A percentile compares a stretch with the other conserved stretches of the same genome.
Conservation (phyloP, 2,329 filamentous ascomycete species). For the Colletotrichum brevisporum region DNA sequence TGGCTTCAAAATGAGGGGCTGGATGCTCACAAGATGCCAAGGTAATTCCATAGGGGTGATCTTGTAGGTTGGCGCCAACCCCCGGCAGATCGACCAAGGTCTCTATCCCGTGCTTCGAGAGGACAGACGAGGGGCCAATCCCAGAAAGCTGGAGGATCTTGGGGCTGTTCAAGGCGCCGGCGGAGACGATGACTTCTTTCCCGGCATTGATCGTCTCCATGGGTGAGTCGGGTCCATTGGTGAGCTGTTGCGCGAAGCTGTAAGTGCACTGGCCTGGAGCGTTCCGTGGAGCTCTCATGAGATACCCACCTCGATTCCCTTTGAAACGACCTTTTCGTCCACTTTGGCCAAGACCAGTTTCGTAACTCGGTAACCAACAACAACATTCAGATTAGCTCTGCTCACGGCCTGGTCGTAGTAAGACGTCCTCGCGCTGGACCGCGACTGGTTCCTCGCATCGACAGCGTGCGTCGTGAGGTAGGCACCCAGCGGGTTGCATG, state of each 20-base stretch:
- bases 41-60: constrained; percentile 21
- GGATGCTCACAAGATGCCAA: constrained; percentile 5
- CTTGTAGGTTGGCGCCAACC: constrained; percentile 34
- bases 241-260: neutral
- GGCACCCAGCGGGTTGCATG: constrained; percentile 16
- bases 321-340: constrained; percentile 34
- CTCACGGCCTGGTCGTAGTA: neutral
- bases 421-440: constrained; percentile 27
- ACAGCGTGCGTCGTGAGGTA: constrained; percentile 28
- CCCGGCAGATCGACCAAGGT: constrained; percentile 15
- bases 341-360: constrained; percentile 41
- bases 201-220: constrained; percentile 1
- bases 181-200: constrained; percentile 58
- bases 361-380: constrained; percentile 41
- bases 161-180: constrained; percentile 56
- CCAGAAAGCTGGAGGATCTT: constrained; percentile 65
- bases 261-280: neutral
- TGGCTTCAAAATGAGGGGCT: too few relatives aligned
- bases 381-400: constrained; percentile 32
- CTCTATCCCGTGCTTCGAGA: constrained; percentile 54
- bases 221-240: neutral
- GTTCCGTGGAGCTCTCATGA: constrained; percentile 38
- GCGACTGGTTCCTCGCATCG: constrained; percentile 21
- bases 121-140: constrained; percentile 55
- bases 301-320: constrained; percentile 43